Conservation (phyloP, 2,329 filamentous ascomycete species). For the Fonsecaea pedrosoi region DNA sequence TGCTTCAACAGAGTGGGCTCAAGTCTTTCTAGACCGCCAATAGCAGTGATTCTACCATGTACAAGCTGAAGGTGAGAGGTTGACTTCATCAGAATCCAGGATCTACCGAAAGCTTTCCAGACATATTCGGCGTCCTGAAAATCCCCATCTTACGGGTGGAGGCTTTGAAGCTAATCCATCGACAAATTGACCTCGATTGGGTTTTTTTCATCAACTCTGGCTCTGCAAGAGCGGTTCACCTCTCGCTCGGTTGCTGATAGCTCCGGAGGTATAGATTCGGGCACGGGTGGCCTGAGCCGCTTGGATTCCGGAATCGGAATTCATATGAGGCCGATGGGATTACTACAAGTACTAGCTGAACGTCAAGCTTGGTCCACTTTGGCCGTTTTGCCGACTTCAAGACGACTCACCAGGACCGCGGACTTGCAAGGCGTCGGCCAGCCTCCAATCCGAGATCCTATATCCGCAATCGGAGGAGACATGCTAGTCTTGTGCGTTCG, state of each 20-base stretch:
- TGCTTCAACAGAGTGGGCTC: neutral
- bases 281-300: neutral
- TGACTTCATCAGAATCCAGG: constrained; percentile 5
- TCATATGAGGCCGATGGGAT: neutral
- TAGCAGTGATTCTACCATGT: constrained; percentile 5
- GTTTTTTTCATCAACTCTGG: neutral
- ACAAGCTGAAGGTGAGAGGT: neutral
- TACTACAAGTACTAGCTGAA: neutral
- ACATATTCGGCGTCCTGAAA: neutral
- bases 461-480: neutral
- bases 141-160: neutral
- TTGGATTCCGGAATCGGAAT: neutral
- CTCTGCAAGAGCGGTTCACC: neutral
- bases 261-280: neutral
- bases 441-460: neutral
- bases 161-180: neutral
- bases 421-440: neutral
- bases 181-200: neutral
- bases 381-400: neutral
- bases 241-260: neutral
- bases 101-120: constrained; percentile 6
- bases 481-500: neutral
- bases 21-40: constrained; percentile 16
- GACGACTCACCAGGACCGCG: neutral
- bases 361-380: neutral